Conservation (phyloP, 208 protist species). For the Endotrypanum monterogeii region DNA sequence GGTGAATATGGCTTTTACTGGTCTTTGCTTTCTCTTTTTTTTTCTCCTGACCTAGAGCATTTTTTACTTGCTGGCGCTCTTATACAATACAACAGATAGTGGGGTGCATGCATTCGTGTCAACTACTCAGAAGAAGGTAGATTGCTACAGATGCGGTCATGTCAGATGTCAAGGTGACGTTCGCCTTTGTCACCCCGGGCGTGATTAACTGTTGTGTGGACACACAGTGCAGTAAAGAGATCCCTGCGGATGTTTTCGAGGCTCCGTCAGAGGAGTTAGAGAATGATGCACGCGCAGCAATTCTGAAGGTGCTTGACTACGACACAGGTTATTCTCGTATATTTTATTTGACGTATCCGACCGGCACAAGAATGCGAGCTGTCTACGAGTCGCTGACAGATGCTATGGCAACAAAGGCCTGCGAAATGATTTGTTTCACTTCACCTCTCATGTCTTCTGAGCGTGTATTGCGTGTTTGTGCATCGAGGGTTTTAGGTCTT, state of each 20-base stretch:
- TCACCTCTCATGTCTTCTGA: slow-evolving; percentile 17
- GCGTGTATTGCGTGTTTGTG: not conserved
- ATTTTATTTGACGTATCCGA: not conserved
- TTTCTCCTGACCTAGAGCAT: too few relatives aligned
- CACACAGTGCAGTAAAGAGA: not conserved
- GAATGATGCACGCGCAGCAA: not conserved
- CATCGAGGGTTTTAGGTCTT: slow-evolving; percentile 31
- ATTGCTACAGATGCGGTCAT: not conserved
- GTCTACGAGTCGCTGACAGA: slow-evolving; percentile 2
- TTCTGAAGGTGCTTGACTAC: slow-evolving; percentile 23
- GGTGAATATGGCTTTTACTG: not conserved
- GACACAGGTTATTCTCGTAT: slow-evolving; percentile 5
- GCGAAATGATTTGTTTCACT: slow-evolving; percentile 24
- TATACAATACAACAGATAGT: not conserved
- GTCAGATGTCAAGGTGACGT: slow-evolving; percentile 24
- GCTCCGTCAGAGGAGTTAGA: not conserved
- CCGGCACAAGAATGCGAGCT: not conserved
- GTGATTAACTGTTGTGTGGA: slow-evolving; percentile 10
- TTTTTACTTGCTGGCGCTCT: not conserved
- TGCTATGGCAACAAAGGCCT: not conserved
- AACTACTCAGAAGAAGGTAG: not conserved
- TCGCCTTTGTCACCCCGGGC: slow-evolving; percentile 28
- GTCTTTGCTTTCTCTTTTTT: too few relatives aligned
- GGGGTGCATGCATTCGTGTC: not conserved
- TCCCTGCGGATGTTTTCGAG: not conserved